Percentiles rank a stretch among this genome's conserved stretches.
phyloP scores from a whole-genome alignment of 768 basidiomycete species.

The Chlorophyllum brunneum region DNA sequence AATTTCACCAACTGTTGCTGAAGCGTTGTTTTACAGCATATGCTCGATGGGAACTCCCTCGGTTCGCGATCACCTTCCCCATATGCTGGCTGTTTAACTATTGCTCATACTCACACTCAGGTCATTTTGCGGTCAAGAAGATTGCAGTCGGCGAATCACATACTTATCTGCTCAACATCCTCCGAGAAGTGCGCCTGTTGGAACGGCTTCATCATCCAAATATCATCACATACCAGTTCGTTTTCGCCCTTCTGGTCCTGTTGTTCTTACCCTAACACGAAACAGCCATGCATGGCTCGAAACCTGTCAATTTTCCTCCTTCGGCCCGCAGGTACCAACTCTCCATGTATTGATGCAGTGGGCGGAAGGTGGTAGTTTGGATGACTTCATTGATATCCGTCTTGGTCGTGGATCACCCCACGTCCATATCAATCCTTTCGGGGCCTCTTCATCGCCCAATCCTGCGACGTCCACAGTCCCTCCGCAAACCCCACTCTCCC shows the following conservation, averaged over 20 bases:
- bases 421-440: constrained; percentile 40
- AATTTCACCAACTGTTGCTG: background rate
- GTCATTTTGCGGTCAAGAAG: constrained; percentile 94
- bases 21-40: constrained; percentile 47
- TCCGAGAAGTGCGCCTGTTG: constrained; percentile 83
- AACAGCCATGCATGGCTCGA: constrained; percentile 87
- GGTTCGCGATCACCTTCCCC: constrained; percentile 38
- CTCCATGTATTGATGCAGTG: constrained; percentile 91
- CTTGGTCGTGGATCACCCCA: constrained; percentile 58
- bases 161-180: constrained; percentile 75
- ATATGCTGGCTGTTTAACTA: constrained; percentile 10
- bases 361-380: constrained; percentile 86
- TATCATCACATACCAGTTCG: constrained; percentile 87
- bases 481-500: constrained; percentile 19
- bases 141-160: constrained; percentile 93
- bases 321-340: constrained; percentile 85
- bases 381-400: constrained; percentile 82
- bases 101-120: constrained; percentile 26
- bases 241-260: background rate
- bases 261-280: background rate
- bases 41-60: constrained; percentile 82
- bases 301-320: constrained; percentile 76
- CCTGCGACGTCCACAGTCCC: constrained; percentile 15
- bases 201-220: constrained; percentile 88
- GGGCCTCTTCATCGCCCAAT: constrained; percentile 23